phyloP scores from a whole-genome alignment of 345 rosid species.

The Eucalyptus regnans region DNA sequence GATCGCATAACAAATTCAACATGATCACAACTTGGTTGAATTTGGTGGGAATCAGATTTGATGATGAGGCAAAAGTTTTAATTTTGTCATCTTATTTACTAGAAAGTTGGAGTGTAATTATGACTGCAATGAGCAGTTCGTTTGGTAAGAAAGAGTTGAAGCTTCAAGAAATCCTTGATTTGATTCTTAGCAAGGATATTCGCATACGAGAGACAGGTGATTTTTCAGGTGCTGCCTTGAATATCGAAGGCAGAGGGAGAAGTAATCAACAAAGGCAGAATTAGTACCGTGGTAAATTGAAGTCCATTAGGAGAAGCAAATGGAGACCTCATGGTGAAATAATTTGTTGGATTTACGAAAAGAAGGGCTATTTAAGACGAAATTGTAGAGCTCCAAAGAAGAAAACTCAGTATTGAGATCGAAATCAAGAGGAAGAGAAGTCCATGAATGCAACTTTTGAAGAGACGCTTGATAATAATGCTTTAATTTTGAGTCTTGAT shows the following conservation, averaged over 20 bases:
- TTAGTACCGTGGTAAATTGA: background rate
- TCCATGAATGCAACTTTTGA: too few species aligned
- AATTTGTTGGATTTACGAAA: background rate
- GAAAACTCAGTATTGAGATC: too few species aligned
- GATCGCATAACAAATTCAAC: background rate
- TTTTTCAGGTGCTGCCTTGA: background rate
- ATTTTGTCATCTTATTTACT: too few species aligned
- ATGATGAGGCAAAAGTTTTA: background rate
- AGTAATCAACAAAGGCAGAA: background rate
- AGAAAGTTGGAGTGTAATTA: background rate
- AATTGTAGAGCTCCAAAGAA: too few species aligned
- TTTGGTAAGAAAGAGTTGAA: background rate
- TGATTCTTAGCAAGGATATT: too few species aligned
- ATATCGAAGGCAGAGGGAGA: background rate
- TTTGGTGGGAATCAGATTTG: background rate
- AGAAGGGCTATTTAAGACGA: background rate
- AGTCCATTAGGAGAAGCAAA: background rate
- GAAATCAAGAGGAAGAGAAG: background rate
- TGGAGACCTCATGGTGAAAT: too few species aligned
- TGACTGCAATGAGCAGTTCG: too few species aligned
- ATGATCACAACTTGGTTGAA: background rate
- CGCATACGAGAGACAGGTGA: too few species aligned
- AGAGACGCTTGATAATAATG: too few species aligned
- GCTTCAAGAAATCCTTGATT: background rate
- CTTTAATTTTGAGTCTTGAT: background rate